phyloP scores from a whole-genome alignment of 768 basidiomycete species.

The Leccinum pellstonianum region DNA sequence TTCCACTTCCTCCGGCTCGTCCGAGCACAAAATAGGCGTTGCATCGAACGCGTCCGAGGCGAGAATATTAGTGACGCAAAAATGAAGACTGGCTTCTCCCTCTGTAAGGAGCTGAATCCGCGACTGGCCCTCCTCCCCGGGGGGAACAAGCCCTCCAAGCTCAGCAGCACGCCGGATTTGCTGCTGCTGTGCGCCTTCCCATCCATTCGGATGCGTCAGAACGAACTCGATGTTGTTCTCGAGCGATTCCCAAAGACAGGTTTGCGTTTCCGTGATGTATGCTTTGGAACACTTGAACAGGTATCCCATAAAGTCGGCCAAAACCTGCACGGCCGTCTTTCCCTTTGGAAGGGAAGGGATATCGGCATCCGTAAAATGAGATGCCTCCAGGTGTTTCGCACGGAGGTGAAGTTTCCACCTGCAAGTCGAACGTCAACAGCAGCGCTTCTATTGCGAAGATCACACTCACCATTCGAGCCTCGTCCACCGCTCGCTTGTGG shows the following conservation, averaged over 20 bases:
- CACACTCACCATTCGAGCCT: conserved; percentile 41
- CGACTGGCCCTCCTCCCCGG: conserved; percentile 35
- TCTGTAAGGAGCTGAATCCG: conserved; percentile 57
- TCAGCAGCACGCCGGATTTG: conserved; percentile 52
- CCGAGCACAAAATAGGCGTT: conserved; percentile 9
- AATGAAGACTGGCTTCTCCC: conserved; percentile 55
- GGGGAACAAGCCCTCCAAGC: conserved; percentile 47
- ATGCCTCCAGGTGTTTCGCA: conserved; percentile 26
- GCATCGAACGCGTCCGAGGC: conserved; percentile 28
- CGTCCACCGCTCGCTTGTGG: conserved; percentile 38
- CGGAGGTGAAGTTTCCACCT: conserved; percentile 38
- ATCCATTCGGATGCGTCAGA: conserved; percentile 61
- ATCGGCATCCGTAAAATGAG: conserved; percentile 23
- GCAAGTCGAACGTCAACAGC: background rate
- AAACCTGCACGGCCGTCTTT: conserved; percentile 10
- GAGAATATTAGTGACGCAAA: conserved; percentile 48
- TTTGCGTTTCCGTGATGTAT: conserved; percentile 46
- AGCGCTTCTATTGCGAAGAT: no score
- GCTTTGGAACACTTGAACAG: conserved; percentile 40
- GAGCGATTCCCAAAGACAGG: conserved; percentile 42
- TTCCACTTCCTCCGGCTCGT: conserved; percentile 21
- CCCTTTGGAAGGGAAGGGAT: conserved; percentile 14
- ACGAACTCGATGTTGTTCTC: conserved; percentile 46
- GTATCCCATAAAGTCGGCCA: conserved; percentile 45
- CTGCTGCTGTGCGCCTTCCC: conserved; percentile 57